Evolutionary conservation across 1,139 yeast species (phyloP), one percentile per base, ranked within the genome.

Genomic region (Suhomyces bokatorum): DNA sequence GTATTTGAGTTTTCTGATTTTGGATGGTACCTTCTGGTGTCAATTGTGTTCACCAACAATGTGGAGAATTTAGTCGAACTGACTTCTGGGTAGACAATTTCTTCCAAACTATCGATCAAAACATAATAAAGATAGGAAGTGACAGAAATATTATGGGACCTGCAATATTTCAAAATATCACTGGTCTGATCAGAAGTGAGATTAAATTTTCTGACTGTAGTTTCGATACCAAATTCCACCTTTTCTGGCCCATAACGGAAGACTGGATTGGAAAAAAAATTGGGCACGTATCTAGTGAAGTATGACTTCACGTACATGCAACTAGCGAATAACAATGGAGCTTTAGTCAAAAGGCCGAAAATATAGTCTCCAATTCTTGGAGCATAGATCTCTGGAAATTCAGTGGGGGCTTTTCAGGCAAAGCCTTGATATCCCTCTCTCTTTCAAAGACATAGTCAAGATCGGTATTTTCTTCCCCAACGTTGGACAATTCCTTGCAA

Each of bases 1-100:
- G 37, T 56, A 59, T 22, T 38, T 50, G 38, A 56, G 9, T 51
- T 46, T 3, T 50, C 35, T 11, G 47, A 48, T 6, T 27, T 28
- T 6, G 44, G 42, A n/a, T 41, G 22, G 28, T 53, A 55, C 13
- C 55, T 37, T 24, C 57, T 44, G 6, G 53, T 54, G 20, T 47
- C 45, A 12, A 49, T 46, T 5, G 58, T 54, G 9, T 43, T 34
- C 8, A 46, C 28, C 13, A 50, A 38, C 6, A 37, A 35, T 13
- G 51, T 46, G 13, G 51, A 41, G 36, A 43, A 44, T 4, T 46
- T 17, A 4, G 45, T 43, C 9, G n/a, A 7, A 9, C 35, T 30
- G 7, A 39, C 20, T 4, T 15, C 17, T 5, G 41, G 39, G 17
- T 33, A 29, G 6, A 40, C 13, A 8, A 24, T 16, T 10, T 45